phyloP scores from a whole-genome alignment of 768 basidiomycete species.

The Mycena maculata region DNA sequence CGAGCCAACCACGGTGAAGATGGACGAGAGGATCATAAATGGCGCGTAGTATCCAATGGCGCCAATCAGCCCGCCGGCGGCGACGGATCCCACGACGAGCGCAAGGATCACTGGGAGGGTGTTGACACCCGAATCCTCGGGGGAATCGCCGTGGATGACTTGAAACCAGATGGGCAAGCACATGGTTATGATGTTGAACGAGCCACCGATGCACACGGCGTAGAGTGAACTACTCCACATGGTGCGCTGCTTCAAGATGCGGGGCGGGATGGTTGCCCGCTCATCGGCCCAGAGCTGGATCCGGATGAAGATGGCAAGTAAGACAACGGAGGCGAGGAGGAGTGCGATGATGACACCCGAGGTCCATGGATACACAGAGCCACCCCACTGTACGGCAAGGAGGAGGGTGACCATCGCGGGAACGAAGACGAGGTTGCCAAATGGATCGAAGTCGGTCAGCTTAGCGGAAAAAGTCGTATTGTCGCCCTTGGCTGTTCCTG shows the following conservation, averaged over 20 bases:
- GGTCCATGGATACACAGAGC: constrained; percentile 54
- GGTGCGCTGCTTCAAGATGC: constrained; percentile 26
- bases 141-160: constrained; percentile 49
- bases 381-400: constrained; percentile 58
- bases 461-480: background rate
- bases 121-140: constrained; percentile 47
- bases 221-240: constrained; percentile 26
- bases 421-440: constrained; percentile 27
- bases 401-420: constrained; percentile 27
- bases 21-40: constrained; percentile 43
- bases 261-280: constrained; percentile 29
- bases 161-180: constrained; percentile 43
- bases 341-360: constrained; percentile 30
- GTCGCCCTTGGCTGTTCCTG: background rate
- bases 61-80: constrained; percentile 50
- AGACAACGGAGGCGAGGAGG: constrained; percentile 23
- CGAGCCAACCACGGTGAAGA: constrained; percentile 48
- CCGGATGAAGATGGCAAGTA: constrained; percentile 21
- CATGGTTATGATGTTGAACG: constrained; percentile 26
- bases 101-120: constrained; percentile 50
- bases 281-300: constrained; percentile 24
- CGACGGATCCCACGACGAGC: constrained; percentile 51
- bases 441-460: constrained; percentile 26
- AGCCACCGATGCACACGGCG: constrained; percentile 24
- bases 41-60: constrained; percentile 51